phyloP scores from a whole-genome alignment of 805 yeast species.

The Blastobotrys muscicola region DNA sequence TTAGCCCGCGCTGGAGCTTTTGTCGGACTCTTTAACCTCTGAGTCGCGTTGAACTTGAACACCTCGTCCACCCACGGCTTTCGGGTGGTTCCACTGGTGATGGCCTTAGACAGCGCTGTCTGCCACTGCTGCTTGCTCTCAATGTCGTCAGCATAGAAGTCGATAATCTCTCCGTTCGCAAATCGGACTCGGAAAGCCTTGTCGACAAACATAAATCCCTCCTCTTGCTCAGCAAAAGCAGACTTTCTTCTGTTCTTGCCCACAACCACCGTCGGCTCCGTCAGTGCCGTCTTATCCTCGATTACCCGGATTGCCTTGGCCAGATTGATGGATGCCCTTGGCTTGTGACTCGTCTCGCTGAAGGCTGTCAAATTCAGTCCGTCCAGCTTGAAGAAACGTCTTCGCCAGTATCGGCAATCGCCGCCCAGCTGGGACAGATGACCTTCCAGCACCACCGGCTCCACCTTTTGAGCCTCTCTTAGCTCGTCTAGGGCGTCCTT shows the following conservation, averaged over 20 bases:
- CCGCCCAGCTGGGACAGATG: constrained; percentile 86
- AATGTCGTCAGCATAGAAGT: constrained; percentile 72
- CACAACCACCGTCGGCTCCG: constrained; percentile 22
- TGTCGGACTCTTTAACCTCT: not conserved
- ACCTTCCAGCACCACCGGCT: constrained; percentile 42
- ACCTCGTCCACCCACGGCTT: constrained; percentile 26
- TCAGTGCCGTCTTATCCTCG: constrained; percentile 33
- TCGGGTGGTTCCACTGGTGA: constrained; percentile 5
- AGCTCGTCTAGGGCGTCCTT: constrained; percentile 30
- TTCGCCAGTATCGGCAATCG: constrained; percentile 65
- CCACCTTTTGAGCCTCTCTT: constrained; percentile 20
- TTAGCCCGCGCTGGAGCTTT: not conserved
- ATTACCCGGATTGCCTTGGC: constrained; percentile 49
- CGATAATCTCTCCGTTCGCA: constrained; percentile 71
- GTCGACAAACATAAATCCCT: constrained; percentile 28
- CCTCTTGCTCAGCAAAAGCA: constrained; percentile 49
- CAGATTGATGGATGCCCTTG: constrained; percentile 59
- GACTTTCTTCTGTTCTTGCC: constrained; percentile 18
- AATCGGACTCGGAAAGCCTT: constrained; percentile 70
- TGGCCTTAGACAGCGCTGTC: constrained; percentile 28
- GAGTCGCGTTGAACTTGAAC: not conserved
- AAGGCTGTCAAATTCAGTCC: constrained; percentile 70
- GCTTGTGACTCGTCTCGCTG: constrained; percentile 57
- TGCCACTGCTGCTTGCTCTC: constrained; percentile 61
- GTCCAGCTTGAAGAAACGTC: constrained; percentile 63